These are phyloP conservation scores for Cercophora sp. DNA, from an alignment of 495 filamentous ascomycete species.

Conservation along the genomic window DNA sequence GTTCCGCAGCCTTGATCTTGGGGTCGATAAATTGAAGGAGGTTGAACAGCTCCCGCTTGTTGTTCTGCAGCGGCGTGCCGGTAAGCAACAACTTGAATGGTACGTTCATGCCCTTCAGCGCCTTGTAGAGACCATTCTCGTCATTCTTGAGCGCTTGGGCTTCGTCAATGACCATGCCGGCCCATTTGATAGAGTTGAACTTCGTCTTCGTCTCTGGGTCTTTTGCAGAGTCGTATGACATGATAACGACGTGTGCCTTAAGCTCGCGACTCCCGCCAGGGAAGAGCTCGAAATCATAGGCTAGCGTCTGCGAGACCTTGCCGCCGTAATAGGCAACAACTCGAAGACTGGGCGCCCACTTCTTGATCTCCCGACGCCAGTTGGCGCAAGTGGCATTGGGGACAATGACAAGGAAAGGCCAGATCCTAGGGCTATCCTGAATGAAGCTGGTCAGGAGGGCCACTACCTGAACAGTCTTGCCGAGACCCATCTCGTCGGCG, in stretches of 20 bases:
- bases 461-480: constrained; percentile 96
- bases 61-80: constrained; percentile 92
- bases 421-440: constrained; percentile 68
- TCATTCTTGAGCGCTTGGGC: constrained; percentile 96
- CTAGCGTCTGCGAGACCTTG: constrained; percentile 61
- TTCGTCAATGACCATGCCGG: constrained; percentile 88
- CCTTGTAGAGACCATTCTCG: constrained; percentile 71
- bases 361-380: constrained; percentile 94
- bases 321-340: constrained; percentile 90
- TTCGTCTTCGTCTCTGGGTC: constrained; percentile 59
- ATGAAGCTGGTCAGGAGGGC: constrained; percentile 74
- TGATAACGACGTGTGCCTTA: constrained; percentile 86
- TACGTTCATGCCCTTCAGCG: constrained; percentile 65
- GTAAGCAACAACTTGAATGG: constrained; percentile 83
- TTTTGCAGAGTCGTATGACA: constrained; percentile 84
- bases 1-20: constrained; percentile 56
- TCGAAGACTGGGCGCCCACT: constrained; percentile 80
- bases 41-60: constrained; percentile 90
- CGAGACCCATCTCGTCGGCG: constrained; percentile 98
- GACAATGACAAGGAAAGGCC: constrained; percentile 89
- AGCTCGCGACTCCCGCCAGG: constrained; percentile 52
- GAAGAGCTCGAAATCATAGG: constrained; percentile 79
- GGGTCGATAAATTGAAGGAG: constrained; percentile 87
- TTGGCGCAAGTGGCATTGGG: constrained; percentile 95
- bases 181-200: constrained; percentile 72